Base-by-base conservation (phyloP, 768 basidiomycete genomes). In the Xerocomellus dryophilus region DNA sequence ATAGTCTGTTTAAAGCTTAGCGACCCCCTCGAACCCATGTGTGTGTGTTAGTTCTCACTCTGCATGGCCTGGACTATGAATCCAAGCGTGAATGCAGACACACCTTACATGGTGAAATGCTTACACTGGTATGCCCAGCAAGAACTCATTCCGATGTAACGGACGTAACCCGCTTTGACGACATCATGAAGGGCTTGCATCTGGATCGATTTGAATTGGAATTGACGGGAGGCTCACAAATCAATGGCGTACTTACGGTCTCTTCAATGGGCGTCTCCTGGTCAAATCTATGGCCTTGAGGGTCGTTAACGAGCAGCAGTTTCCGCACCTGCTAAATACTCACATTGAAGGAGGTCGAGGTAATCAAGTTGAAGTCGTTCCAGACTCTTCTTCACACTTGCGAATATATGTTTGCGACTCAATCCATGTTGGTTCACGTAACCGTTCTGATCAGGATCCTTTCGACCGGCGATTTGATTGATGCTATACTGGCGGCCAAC, bases 331-430 rank as follows among this genome's bases (percentile, higher is more conserved):
- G 25, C 12, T 14, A 7, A 8, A 34, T 14, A 41, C 71, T 43
- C 53, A 74, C 79, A 78, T 64, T 79, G 83, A 27, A 84, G 71
- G 4, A 85, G 60, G 60, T 86, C 85, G 50, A 86, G 76, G 51
- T 84, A 81, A 47, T 84, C 82, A 46, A 69, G 64, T 51, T 76
- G 72, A 25, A 78, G 71, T 25, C 78, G 71, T 32, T 71, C 66
- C 44, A 78, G 56, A 47, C 73, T 75, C 48, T 70, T 64, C 59
- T 77, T 73, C 12, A 80, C 77, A 12, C 78, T 70, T 35, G 81
- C 83, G 58, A 86, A 85, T 64, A 86, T 84, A 63, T 81, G 79
- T 73, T 78, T 81, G 56, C 81, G 72, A 47, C 70, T 74, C 21
- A 78, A 56, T 2, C 80, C 80, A 29, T 68, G 60, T 54, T 78